Evolutionary conservation across 2,329 filamentous ascomycete genomes (phyloP), one percentile per base, ranked within the genome.

Genomic region (Verticillium albo-atrum): DNA sequence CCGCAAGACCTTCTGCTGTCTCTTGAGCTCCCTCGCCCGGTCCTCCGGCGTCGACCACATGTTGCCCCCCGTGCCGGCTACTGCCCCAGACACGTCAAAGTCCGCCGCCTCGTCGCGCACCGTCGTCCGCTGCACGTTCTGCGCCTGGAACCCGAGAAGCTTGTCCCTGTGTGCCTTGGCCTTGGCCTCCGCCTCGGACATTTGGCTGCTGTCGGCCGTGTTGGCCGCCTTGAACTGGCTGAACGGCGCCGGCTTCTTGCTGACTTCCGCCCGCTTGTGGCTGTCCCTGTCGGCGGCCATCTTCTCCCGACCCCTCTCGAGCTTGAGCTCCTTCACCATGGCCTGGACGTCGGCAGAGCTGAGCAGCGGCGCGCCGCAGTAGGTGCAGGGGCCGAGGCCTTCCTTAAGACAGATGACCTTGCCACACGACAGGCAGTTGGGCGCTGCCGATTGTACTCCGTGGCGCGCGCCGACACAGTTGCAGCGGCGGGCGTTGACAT

Each of bases 321-420:
- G 89, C 42, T 88, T 87, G 14, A 99, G 81, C 67, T 94, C 88
- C 27, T 84, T 83, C 55, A 98, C 89, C 85, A 99, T 97, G 34
- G 84, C 86, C 68, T 96, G 89, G 10, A 97, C 85, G 58, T 98
- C 92, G 3, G 83, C 77, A 0, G 84, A 72, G 30, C 82, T 88
- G 7, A 99, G 78, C 0, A 99, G 78, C 0, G 91, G 86, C 0
- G 83, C 81, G 0, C 87, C 87, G 76, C 95, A 99, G 70, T 91
- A 97, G 0, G 94, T 97, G 73, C 95, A 99, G 0, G 94, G 94
- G 0, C 94, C 94, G 1, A 98, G 81, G 0, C 95, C 95, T 74
- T 99, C 93, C 68, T 95, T 93, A 26, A 96, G 86, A 72, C 95
- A 99, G 58, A 98, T 89, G 14, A 99, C 92, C 72, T 98, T 98